Percentiles rank a stretch among this genome's conserved stretches.
phyloP scores from a whole-genome alignment of 495 filamentous ascomycete genomes.

The Rhizodiscina lignyota region DNA sequence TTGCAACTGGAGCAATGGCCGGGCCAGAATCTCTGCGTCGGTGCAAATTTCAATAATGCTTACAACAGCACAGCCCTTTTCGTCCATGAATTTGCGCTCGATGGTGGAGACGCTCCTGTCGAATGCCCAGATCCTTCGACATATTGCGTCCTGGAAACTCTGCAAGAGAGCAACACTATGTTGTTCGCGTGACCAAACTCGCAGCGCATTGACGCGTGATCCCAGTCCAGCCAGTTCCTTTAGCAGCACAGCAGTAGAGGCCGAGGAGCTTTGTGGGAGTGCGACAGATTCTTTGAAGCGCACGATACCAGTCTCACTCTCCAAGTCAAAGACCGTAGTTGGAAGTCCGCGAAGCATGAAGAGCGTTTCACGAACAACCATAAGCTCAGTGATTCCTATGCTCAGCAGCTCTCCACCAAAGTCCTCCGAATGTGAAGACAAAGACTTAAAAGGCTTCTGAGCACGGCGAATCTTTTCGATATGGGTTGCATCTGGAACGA shows the following conservation, averaged over 20 bases:
- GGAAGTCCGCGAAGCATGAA: background rate
- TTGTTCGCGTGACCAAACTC: constrained; percentile 25
- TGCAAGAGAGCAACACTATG: constrained; percentile 33
- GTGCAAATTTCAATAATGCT: constrained; percentile 45
- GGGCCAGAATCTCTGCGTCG: constrained; percentile 33
- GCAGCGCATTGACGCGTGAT: constrained; percentile 26
- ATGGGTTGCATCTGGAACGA: background rate
- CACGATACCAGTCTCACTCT: background rate
- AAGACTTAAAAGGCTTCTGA: background rate
- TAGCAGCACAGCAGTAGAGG: constrained; percentile 24
- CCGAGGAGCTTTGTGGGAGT: constrained; percentile 17
- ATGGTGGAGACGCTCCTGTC: constrained; percentile 27
- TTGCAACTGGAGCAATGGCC: constrained; percentile 10
- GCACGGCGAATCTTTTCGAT: background rate
- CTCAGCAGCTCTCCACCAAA: too few species aligned
- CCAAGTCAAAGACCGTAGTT: constrained; percentile 17
- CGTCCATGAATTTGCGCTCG: constrained; percentile 27
- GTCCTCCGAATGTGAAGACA: too few species aligned
- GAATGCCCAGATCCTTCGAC: constrained; percentile 25
- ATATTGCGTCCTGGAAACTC: constrained; percentile 34
- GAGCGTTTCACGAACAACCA: background rate
- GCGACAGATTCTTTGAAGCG: background rate
- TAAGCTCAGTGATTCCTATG: background rate
- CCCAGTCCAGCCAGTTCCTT: constrained; percentile 31
- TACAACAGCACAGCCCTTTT: constrained; percentile 17